Conservation (phyloP, 140 eudicot species). For the Ambrosia hybrid region DNA sequence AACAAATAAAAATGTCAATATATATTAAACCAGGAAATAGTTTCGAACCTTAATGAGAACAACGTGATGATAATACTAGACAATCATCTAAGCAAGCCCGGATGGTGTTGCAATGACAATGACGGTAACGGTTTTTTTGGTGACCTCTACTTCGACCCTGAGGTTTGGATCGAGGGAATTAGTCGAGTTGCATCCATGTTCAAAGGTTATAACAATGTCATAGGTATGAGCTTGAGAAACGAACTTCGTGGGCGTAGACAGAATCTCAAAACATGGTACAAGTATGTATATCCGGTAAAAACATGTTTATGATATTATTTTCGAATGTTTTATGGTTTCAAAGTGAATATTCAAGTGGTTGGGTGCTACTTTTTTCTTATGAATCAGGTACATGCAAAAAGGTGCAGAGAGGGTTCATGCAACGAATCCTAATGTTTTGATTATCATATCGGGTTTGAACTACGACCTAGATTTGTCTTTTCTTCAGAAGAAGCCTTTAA, state of each 20-base stretch:
- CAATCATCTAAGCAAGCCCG: constrained; percentile 84
- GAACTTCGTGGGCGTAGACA: constrained; percentile 80
- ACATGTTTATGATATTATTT: background rate
- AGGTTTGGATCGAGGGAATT: constrained; percentile 69
- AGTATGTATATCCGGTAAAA: constrained; percentile 32
- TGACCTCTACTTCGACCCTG: constrained; percentile 63
- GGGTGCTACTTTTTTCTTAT: background rate
- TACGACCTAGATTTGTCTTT: constrained; percentile 72
- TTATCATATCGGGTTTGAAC: constrained; percentile 68
- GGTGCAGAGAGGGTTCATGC: constrained; percentile 84
- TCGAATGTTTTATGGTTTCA: background rate
- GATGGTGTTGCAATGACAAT: constrained; percentile 82
- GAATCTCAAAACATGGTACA: constrained; percentile 73
- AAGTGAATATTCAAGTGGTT: background rate
- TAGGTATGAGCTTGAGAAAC: constrained; percentile 89
- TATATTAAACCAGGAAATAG: constrained; percentile 59
- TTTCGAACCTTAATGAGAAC: constrained; percentile 54
- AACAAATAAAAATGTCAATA: constrained; percentile 8
- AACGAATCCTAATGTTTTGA: constrained; percentile 62
- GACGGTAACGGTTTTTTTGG: constrained; percentile 94
- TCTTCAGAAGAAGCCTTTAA: constrained; percentile 35
- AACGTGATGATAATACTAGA: constrained; percentile 49
- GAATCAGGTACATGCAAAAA: constrained; percentile 68
- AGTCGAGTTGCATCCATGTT: constrained; percentile 67
- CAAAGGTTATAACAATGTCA: constrained; percentile 45